Conservation (phyloP, 2,329 filamentous ascomycete genomes). For the Aspergillus ruber region DNA sequence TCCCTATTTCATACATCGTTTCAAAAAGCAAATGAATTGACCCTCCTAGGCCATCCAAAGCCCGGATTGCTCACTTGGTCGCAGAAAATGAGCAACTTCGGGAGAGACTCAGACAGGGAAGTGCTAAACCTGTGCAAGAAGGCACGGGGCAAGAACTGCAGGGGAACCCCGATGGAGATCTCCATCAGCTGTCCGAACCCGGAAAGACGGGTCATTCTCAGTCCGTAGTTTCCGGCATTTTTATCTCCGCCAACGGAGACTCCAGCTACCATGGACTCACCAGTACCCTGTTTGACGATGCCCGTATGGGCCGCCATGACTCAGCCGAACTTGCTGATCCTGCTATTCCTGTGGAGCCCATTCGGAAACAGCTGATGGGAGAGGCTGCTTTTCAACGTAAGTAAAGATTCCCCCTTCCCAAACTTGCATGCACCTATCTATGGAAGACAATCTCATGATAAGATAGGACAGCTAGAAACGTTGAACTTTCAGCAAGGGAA, state of each 20-base stretch:
- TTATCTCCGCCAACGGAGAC: conserved; percentile 18
- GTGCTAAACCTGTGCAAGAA: too few relatives aligned
- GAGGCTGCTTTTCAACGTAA: conserved; percentile 43
- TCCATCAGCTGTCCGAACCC: too few relatives aligned
- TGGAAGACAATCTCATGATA: conserved; percentile 23
- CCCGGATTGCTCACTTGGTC: conserved; percentile 9
- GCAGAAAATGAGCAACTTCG: conserved; percentile 15
- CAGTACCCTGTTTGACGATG: conserved; percentile 2
- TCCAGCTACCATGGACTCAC: conserved; percentile 8
- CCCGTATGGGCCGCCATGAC: conserved; percentile 44
- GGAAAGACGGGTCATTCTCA: conserved; percentile 3
- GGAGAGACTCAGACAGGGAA: background rate
- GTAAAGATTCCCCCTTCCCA: too few relatives aligned
- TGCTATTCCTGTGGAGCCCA: conserved; percentile 11
- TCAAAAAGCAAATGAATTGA: too few relatives aligned
- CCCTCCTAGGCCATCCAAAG: conserved; percentile 2
- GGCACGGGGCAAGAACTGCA: too few relatives aligned
- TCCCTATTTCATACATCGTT: too few relatives aligned
- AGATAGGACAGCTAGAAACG: conserved; percentile 41
- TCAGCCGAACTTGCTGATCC: conserved; percentile 23
- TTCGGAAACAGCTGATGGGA: conserved; percentile 42
- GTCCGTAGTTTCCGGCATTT: conserved; percentile 12
- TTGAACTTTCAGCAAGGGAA: conserved; percentile 41
- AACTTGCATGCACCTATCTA: too few relatives aligned
- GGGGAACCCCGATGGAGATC: too few relatives aligned